Conservation (phyloP, 2,329 filamentous ascomycete genomes). For the Colletotrichum simmondsii region DNA sequence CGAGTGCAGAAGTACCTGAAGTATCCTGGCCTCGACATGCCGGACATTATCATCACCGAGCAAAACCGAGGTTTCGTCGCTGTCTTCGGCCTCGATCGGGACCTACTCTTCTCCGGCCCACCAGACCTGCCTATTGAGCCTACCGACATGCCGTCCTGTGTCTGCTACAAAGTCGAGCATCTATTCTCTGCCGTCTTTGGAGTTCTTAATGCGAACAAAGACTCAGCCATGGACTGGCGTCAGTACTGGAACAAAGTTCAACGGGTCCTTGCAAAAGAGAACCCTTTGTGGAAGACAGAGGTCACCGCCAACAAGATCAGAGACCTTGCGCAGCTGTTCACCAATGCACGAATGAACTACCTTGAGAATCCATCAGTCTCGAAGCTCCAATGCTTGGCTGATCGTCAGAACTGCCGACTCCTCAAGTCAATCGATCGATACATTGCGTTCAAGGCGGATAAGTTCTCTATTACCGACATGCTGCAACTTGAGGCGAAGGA, state of each 20-base stretch:
- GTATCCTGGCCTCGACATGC: conserved; percentile 1
- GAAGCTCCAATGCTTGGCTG: too few relatives aligned
- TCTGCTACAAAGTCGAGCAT: background rate
- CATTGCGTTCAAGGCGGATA: background rate
- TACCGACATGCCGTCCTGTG: background rate
- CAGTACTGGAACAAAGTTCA: background rate
- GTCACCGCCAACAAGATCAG: background rate
- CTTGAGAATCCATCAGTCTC: background rate
- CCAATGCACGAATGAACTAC: background rate
- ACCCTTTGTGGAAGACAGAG: background rate
- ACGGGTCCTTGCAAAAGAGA: background rate
- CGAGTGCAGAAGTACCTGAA: background rate
- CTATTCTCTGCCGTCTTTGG: background rate
- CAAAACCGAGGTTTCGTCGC: background rate
- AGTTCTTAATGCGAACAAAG: background rate
- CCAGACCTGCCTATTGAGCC: background rate
- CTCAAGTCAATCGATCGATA: background rate
- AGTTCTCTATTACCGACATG: background rate
- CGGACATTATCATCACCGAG: background rate
- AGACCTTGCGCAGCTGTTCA: background rate
- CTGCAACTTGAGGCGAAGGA: background rate
- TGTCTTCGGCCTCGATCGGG: background rate
- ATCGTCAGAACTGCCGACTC: background rate
- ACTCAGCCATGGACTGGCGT: background rate
- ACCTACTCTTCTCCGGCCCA: background rate